phyloP scores from a whole-genome alignment of 805 yeast species.

The Starmerella floricola region DNA sequence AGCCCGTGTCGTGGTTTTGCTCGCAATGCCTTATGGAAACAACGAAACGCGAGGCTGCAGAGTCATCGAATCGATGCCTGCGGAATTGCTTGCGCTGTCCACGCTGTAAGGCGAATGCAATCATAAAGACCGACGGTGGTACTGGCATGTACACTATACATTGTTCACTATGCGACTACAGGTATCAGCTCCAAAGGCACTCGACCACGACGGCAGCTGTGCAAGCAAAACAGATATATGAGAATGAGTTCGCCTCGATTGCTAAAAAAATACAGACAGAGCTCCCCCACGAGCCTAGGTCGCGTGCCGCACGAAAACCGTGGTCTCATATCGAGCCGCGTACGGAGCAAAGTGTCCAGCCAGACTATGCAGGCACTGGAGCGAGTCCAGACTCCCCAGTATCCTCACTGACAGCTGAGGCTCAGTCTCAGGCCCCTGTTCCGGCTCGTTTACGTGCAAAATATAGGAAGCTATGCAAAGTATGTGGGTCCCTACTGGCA shows the following conservation, averaged over 20 bases:
- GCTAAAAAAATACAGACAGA: too few relatives aligned
- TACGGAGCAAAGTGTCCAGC: too few relatives aligned
- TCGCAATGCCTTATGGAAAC: conserved; percentile 30
- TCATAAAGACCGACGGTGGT: conserved; percentile 11
- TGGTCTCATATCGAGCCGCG: too few relatives aligned
- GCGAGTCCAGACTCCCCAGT: too few relatives aligned
- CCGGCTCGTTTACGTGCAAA: conserved; percentile 25
- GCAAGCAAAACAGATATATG: too few relatives aligned
- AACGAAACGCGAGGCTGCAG: conserved; percentile 23
- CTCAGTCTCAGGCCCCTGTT: conserved; percentile 18
- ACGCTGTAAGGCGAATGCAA: conserved; percentile 22
- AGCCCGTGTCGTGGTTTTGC: conserved; percentile 29
- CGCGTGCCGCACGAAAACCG: too few relatives aligned
- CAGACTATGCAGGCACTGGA: too few relatives aligned
- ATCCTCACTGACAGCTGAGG: background rate
- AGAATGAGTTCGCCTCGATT: too few relatives aligned
- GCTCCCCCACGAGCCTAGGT: too few relatives aligned
- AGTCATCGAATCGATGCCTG: conserved; percentile 24
- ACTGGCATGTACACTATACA: too few relatives aligned
- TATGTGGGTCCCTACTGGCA: conserved; percentile 27
- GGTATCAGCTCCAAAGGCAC: background rate
- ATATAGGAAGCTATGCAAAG: conserved; percentile 25
- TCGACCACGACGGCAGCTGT: too few relatives aligned
- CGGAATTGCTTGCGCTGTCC: conserved; percentile 31
- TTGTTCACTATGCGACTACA: conserved; percentile 8